Base-by-base conservation (phyloP, 768 basidiomycete genomes). In the Trametes cubensis region DNA sequence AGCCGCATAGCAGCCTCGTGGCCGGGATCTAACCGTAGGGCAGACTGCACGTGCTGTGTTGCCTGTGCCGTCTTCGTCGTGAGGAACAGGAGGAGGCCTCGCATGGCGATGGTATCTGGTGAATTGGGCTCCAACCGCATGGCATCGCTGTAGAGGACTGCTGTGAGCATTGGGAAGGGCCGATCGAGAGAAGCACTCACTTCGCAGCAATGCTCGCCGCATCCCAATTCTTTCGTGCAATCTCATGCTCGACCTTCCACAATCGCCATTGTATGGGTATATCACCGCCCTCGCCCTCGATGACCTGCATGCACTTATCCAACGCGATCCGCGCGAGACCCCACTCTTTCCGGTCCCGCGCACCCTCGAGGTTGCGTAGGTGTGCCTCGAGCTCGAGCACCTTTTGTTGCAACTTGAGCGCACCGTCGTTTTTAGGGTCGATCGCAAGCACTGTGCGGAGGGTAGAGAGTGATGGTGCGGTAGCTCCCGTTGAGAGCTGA, bases 71-170 rank as follows among this genome's bases (percentile, higher is more conserved):
- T 78, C 62, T 86, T 88, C 3, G 86, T 87, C 5, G 79, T 79
- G 34, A 92, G 78, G 79, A 94, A 94, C 10, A 94, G 79, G 1
- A 94, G 84, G 17, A 92, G 79, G 1, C 91, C 94, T 40, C 94
- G 85, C n/a, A 88, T 73, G 17, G 88, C 80, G 28, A 95, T 82
- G 14, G 86, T 85, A 61, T 95, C 94, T 0, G 92, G 89, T 0
- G 92, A 91, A 65, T 86, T 88, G 11, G 85, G 77, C 55, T 86
- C 83, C 42, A 85, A 69, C 60, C 92, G 86, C 46, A 93, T 77
- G 6, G 90, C 89, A 66, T 94, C 90, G 67, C 91, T 94, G 64
- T n/a, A 41, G 17, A 8, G 46, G 6, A 38, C 45, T 21, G 2
- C 34, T 34, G 34, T 34, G 10, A 34, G 10, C 20, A 52, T 55